Evolutionary conservation across 2,329 filamentous ascomycete species (phyloP).

Genomic region (Fusarium globosum): DNA sequence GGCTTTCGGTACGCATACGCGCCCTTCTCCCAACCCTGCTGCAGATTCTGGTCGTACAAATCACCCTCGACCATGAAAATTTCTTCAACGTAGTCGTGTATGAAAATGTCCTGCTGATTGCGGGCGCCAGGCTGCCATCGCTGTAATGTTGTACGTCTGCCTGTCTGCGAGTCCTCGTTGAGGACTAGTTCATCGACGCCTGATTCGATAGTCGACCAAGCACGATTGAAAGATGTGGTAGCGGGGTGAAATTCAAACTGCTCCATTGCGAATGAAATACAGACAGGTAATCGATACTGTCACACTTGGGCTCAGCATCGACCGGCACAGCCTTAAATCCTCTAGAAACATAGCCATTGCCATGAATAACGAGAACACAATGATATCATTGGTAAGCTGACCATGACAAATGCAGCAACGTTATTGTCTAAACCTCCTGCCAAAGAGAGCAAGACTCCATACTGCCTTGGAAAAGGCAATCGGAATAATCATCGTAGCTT

Average conservation of each 20-base stretch:
- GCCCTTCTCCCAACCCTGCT: conserved; percentile 48
- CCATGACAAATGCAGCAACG: conserved; percentile 25
- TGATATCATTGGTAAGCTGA: conserved; percentile 29
- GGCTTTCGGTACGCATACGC: conserved; percentile 54
- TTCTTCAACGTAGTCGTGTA: conserved; percentile 53
- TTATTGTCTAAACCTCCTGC: not conserved
- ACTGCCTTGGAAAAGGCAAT: not conserved
- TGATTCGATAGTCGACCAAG: conserved; percentile 45
- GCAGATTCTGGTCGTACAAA: conserved; percentile 48
- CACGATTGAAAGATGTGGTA: conserved; percentile 27
- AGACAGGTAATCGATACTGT: not conserved
- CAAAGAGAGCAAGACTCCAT: not conserved
- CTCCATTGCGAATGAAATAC: conserved; percentile 34
- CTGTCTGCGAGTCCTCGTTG: conserved; percentile 47
- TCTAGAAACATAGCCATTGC: not conserved
- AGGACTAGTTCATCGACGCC: conserved; percentile 52
- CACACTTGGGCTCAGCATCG: not conserved
- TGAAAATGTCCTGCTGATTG: conserved; percentile 44
- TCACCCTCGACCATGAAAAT: conserved; percentile 52
- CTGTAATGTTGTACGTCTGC: conserved; percentile 49
- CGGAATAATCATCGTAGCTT: not conserved
- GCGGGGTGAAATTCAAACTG: conserved; percentile 46
- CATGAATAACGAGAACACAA: not conserved
- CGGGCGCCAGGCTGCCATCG: conserved; percentile 50
- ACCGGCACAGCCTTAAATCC: conserved; percentile 11